Evolutionary conservation across 73 alveolate species (phyloP).

Genomic region (Diophrys sp.): DNA sequence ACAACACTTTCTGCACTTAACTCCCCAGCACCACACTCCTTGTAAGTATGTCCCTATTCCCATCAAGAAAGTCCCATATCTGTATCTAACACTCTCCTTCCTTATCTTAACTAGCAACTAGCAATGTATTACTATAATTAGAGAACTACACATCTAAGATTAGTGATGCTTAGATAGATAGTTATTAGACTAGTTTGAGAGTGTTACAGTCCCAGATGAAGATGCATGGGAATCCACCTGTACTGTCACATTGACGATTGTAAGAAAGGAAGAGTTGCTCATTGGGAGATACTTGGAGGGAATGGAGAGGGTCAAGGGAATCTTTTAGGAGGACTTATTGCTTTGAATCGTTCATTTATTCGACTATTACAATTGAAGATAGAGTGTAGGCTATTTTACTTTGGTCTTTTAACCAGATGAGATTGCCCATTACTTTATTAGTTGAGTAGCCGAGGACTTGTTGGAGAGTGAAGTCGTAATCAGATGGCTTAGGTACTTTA

Average conservation of each 20-base stretch:
- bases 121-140: conserved; percentile 36
- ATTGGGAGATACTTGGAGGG: conserved; percentile 32
- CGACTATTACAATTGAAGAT: conserved; percentile 38
- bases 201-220: conserved; percentile 58
- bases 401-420: conserved; percentile 53
- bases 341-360: conserved; percentile 34
- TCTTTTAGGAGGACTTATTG: conserved; percentile 46
- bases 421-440: conserved; percentile 25
- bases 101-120: conserved; percentile 17
- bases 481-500: neutral
- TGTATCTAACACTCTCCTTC: conserved; percentile 18
- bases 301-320: conserved; percentile 45
- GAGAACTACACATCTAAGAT: conserved; percentile 36
- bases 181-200: conserved; percentile 33
- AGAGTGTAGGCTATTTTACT: conserved; percentile 46
- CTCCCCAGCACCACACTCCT: neutral
- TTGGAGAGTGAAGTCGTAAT: neutral
- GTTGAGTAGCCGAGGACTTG: conserved; percentile 41
- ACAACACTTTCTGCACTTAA: neutral
- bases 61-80: conserved; percentile 62
- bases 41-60: conserved; percentile 38
- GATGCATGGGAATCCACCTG: conserved; percentile 57
- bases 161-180: conserved; percentile 30
- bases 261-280: no score
- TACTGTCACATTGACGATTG: conserved; percentile 31